A percentile compares a stretch with the other conserved stretches of the same genome.
phyloP scores from a whole-genome alignment of 139 green algal species.

The Chlamydomonas incerta region DNA sequence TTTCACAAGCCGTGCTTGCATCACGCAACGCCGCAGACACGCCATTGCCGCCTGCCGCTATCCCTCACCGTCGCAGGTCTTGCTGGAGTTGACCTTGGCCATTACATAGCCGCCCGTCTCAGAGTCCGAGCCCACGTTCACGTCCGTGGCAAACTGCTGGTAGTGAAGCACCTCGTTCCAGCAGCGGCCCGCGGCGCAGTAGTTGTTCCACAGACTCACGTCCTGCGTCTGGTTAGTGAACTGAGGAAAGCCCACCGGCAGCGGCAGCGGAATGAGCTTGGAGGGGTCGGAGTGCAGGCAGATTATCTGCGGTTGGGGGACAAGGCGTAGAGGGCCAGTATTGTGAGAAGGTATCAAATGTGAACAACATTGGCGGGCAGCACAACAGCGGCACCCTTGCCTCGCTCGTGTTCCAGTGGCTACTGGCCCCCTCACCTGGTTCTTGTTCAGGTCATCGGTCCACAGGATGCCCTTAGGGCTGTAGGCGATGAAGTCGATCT shows the following conservation, averaged over 20 bases:
- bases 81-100: constrained; percentile 33
- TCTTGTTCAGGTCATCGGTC: constrained; percentile 38
- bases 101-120: constrained; percentile 30
- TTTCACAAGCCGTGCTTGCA: too few species aligned
- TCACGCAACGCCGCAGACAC: too few species aligned
- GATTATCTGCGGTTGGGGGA: constrained; percentile 21
- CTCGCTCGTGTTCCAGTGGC: too few species aligned
- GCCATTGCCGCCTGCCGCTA: too few species aligned
- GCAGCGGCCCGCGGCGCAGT: neutral
- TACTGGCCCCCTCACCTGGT: too few species aligned
- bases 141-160: constrained; percentile 25
- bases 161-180: constrained; percentile 37
- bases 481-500: constrained; percentile 40
- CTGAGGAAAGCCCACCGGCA: constrained; percentile 19
- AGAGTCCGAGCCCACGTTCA: constrained; percentile 17
- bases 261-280: constrained; percentile 8
- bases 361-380: too few species aligned
- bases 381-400: too few species aligned
- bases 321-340: too few species aligned
- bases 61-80: constrained; percentile 25
- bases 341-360: too few species aligned
- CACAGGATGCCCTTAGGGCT: constrained; percentile 11
- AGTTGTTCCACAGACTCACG: neutral
- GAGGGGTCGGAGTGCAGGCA: constrained; percentile 7
- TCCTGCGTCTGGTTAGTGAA: neutral